These are phyloP conservation scores for Nemania bipapillata DNA, from an alignment of 2,329 filamentous ascomycete genomes.

Conservation along the genomic window DNA sequence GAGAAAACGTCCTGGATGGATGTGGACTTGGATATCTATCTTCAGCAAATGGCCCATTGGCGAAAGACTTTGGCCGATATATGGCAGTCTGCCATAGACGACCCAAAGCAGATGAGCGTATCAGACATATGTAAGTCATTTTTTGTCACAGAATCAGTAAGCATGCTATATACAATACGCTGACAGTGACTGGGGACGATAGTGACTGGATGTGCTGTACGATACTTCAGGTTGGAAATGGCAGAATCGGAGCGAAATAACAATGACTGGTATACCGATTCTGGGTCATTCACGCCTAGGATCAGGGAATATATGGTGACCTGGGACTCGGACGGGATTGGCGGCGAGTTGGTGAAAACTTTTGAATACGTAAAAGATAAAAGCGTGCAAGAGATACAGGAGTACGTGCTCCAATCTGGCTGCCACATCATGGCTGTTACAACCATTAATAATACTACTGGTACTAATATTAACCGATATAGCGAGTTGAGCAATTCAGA, in stretches of 20 bases:
- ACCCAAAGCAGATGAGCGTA: conserved; percentile 1
- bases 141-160: not conserved
- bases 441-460: not conserved
- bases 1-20: not conserved
- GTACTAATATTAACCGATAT: not conserved
- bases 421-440: no score
- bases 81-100: not conserved
- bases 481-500: not conserved
- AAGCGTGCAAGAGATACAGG: not conserved
- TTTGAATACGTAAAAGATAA: not conserved
- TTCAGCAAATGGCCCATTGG: conserved; percentile 11
- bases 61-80: not conserved
- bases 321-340: not conserved
- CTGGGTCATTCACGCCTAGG: not conserved
- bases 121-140: conserved; percentile 12
- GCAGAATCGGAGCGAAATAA: not conserved
- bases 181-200: not conserved
- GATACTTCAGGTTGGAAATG: not conserved
- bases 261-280: not conserved
- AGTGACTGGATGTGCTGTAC: not conserved
- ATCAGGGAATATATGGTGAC: not conserved
- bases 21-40: conserved; percentile 6
- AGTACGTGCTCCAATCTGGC: not conserved
- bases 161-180: not conserved
- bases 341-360: not conserved